Percentiles rank a stretch among this genome's conserved stretches.
Evolutionary conservation across 345 rosid genomes (phyloP).

Genomic region (Citrus cavaleriei): DNA sequence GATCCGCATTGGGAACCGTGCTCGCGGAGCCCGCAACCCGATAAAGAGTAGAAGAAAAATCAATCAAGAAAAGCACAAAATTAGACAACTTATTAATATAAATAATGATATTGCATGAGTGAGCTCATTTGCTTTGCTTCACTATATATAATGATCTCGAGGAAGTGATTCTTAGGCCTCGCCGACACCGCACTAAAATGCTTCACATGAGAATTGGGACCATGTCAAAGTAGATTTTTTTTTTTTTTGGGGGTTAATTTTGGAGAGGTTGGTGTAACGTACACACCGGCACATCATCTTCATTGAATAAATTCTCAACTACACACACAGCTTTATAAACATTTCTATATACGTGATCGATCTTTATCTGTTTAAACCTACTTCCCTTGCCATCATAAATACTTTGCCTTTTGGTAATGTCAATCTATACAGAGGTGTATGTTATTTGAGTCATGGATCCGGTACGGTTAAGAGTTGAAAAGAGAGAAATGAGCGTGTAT

Average conservation of each 20-base stretch:
- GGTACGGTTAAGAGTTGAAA: not conserved
- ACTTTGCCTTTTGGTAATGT: not conserved
- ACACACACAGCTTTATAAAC: conserved; percentile 18
- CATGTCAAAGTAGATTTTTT: not conserved
- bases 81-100: not conserved
- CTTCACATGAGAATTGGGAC: conserved; percentile 37
- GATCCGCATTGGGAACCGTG: conserved; percentile 51
- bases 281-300: conserved; percentile 18
- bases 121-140: not conserved
- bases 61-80: not conserved
- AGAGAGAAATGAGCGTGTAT: too few relatives aligned
- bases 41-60: not conserved
- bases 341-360: not conserved
- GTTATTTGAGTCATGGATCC: not conserved
- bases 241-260: not conserved
- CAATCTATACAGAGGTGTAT: not conserved
- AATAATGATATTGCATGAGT: not conserved
- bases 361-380: conserved; percentile 18
- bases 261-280: conserved; percentile 20
- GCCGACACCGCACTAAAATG: conserved; percentile 5
- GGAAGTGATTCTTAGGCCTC: not conserved
- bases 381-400: conserved; percentile 19
- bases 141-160: not conserved
- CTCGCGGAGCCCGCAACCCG: not conserved
- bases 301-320: conserved; percentile 41